Percentiles rank a stretch among this genome's conserved stretches.
These are phyloP conservation scores for Stemphylium lycopersici DNA, from an alignment of 2,329 filamentous ascomycete species.

Conservation along the genomic window DNA sequence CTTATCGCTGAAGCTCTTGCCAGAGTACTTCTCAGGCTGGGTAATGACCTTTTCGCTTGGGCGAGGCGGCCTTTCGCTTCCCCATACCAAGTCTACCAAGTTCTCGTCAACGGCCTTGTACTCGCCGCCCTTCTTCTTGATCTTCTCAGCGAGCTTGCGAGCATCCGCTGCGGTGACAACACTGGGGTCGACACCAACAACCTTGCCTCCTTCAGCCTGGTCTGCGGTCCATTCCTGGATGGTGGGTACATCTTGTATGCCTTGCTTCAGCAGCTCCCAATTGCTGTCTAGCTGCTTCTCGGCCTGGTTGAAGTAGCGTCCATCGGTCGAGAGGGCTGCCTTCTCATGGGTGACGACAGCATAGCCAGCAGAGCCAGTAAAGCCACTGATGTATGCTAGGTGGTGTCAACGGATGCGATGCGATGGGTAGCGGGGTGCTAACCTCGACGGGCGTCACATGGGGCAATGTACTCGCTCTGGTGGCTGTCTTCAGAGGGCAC, in stretches of 20 bases:
- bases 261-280: conserved; percentile 91
- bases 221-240: conserved; percentile 96
- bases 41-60: conserved; percentile 79
- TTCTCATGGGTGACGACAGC: conserved; percentile 86
- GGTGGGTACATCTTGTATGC: conserved; percentile 89
- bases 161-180: conserved; percentile 78
- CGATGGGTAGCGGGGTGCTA: conserved; percentile 26
- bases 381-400: conserved; percentile 84
- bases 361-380: conserved; percentile 92
- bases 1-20: conserved; percentile 83
- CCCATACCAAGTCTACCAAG: conserved; percentile 92
- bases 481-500: conserved; percentile 97
- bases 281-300: conserved; percentile 87
- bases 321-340: conserved; percentile 91
- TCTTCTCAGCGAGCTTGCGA: conserved; percentile 79
- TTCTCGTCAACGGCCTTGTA: conserved; percentile 80
- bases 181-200: conserved; percentile 88
- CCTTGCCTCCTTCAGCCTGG: conserved; percentile 83
- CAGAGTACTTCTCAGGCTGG: conserved; percentile 74
- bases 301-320: conserved; percentile 97
- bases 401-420: conserved; percentile 34
- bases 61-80: conserved; percentile 69
- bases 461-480: conserved; percentile 96
- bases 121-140: conserved; percentile 84
- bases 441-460: conserved; percentile 88